A percentile compares a stretch with the other conserved stretches of the same genome.
Evolutionary conservation across 1,284 basidiomycete species (phyloP).

Genomic region (Neonothopanus nambi): DNA sequence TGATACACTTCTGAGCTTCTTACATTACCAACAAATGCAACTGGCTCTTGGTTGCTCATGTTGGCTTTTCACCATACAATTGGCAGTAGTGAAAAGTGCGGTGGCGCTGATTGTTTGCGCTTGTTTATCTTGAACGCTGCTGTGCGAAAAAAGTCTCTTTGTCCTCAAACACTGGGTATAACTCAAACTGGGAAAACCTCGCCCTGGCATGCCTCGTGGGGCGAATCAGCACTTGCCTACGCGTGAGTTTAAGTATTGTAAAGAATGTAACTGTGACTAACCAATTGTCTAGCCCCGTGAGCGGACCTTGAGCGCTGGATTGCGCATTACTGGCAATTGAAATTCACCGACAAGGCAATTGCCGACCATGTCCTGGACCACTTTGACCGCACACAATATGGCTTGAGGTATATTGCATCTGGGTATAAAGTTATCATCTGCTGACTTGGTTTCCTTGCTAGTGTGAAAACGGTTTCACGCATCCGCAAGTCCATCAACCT

Average conservation of each 20-base stretch:
- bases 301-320: slow-evolving; percentile 7
- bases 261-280: neutral
- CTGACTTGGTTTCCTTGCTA: neutral
- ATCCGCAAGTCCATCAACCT: neutral
- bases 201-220: too few relatives aligned
- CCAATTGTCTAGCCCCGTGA: neutral
- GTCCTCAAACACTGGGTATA: too few relatives aligned
- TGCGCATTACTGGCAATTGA: slow-evolving; percentile 13
- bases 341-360: slow-evolving; percentile 13
- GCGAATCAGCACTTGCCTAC: slow-evolving; percentile 4
- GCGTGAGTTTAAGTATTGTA: neutral
- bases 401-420: slow-evolving; percentile 8
- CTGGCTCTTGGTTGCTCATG: too few relatives aligned
- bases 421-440: neutral
- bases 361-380: slow-evolving; percentile 13
- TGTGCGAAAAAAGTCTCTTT: too few relatives aligned
- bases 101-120: too few relatives aligned
- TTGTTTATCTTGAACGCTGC: too few relatives aligned
- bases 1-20: too few relatives aligned
- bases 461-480: slow-evolving; percentile 1
- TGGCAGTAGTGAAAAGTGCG: too few relatives aligned
- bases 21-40: too few relatives aligned
- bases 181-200: too few relatives aligned
- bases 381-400: slow-evolving; percentile 6
- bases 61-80: too few relatives aligned